Evolutionary conservation across 495 filamentous ascomycete species (phyloP), one percentile per base, ranked within the genome.

Genomic region (Aspergillus leporis): DNA sequence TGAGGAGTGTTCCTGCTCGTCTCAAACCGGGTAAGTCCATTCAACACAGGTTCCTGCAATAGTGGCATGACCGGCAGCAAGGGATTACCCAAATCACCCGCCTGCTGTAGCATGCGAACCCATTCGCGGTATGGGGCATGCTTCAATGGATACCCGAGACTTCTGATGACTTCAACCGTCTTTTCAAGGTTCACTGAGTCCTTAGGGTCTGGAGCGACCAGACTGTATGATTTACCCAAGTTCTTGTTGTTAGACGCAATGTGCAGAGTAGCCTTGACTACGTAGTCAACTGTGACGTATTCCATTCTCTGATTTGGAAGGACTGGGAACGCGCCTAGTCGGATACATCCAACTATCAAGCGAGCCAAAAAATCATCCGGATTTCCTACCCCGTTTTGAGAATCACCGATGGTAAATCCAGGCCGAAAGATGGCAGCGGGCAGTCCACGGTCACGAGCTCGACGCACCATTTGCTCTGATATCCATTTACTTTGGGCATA

Each of bases 331-430:
- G 22, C 14, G 1, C 69, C 61, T 13, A 59, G 12, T 30, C 61
- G 55, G n/a, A 68, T 62, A 46, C 61, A 61, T 0, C 41, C 58
- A 1, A 63, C 30, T 3, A 72, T 53, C 12, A 72, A 23, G 6
- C 69, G 66, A 40, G 41, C 46, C 12, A 66, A 53, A 51, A 69
- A 65, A 52, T 72, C 69, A n/a, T 70, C 61, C 8, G 67, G 57
- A 18, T 69, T 72, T 14, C 59, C 49, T 0, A 28, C 52, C 4
- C 63, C 69, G 5, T 59, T 63, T 7, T 18, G 10, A 30, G 49
- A 55, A 22, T 70, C 51, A 1, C 65, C 70, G 7, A 66, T 53
- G 2, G 66, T 53, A 41, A 70, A 68, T 0, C 69, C 69, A 10
- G 67, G 66, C 0, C 69, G 65, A 53, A 70, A 66, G 18, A 72